phyloP scores from a whole-genome alignment of 257 asterid species.

The Misopates orontium region DNA sequence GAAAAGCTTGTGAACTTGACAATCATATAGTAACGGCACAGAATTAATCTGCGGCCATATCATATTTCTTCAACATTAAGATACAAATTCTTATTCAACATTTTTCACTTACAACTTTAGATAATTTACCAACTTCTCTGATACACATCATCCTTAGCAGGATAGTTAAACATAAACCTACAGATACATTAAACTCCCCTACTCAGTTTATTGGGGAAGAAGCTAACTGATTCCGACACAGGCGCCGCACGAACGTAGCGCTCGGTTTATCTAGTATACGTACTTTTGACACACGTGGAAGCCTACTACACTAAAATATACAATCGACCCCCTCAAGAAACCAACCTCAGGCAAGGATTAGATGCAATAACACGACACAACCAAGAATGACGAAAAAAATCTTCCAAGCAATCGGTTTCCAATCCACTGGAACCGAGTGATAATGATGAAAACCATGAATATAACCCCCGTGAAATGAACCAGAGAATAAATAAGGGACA shows the following conservation, averaged over 20 bases:
- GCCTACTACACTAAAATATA: slow-evolving; percentile 39
- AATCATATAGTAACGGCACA: too few relatives aligned
- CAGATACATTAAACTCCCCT: slow-evolving; percentile 8
- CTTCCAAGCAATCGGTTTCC: slow-evolving; percentile 58
- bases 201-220: slow-evolving; percentile 25
- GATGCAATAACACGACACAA: slow-evolving; percentile 44
- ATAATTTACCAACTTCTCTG: slow-evolving; percentile 8
- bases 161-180: slow-evolving; percentile 24
- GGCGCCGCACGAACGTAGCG: slow-evolving; percentile 8
- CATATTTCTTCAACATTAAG: too few relatives aligned
- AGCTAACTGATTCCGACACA: slow-evolving; percentile 8
- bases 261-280: slow-evolving; percentile 9
- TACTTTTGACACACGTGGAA: slow-evolving; percentile 29
- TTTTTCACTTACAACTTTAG: neutral
- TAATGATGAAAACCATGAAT: slow-evolving; percentile 67
- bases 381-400: slow-evolving; percentile 48
- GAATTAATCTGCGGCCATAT: too few relatives aligned
- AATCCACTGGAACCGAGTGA: slow-evolving; percentile 47
- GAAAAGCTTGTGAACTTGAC: too few relatives aligned
- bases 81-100: neutral
- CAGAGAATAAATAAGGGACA: slow-evolving; percentile 61
- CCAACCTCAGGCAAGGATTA: slow-evolving; percentile 38
- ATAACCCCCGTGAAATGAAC: slow-evolving; percentile 76
- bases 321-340: slow-evolving; percentile 25
- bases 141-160: slow-evolving; percentile 10